Conservation (phyloP, 148 eudicot species). For the Cornus controversa region DNA sequence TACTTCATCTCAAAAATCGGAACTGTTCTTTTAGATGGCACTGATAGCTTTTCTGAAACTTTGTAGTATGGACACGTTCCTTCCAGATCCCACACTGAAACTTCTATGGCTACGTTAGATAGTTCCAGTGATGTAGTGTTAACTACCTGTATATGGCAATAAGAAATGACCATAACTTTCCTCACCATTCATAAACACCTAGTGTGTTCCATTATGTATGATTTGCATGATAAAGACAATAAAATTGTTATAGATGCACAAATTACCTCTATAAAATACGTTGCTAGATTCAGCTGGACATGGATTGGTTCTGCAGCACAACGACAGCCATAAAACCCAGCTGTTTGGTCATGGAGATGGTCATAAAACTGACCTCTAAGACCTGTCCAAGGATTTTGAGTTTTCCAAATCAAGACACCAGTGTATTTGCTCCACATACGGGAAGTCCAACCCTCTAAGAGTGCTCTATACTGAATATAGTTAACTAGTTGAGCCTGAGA, state of each 20-base stretch:
- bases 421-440: constrained; percentile 98
- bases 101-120: constrained; percentile 76
- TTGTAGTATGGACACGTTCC: constrained; percentile 70
- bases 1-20: constrained; percentile 75
- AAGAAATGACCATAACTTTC: neutral
- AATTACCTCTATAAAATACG: constrained; percentile 74
- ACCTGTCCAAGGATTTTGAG: constrained; percentile 98
- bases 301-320: constrained; percentile 96
- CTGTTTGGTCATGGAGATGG: constrained; percentile 96
- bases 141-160: constrained; percentile 52
- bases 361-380: constrained; percentile 98
- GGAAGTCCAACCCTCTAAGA: constrained; percentile 93
- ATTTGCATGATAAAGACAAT: neutral
- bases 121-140: constrained; percentile 74
- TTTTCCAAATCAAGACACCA: constrained; percentile 95
- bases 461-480: constrained; percentile 91
- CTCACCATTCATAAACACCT: neutral
- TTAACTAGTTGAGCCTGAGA: constrained; percentile 91
- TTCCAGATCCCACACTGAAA: constrained; percentile 81
- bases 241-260: neutral
- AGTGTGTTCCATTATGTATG: neutral
- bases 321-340: constrained; percentile 97
- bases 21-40: constrained; percentile 72
- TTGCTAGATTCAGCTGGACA: constrained; percentile 88
- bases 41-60: constrained; percentile 56